Percentiles rank a stretch among this genome's conserved stretches.
These are phyloP conservation scores for Xylaria scruposa DNA, from an alignment of 495 filamentous ascomycete species.

Conservation along the genomic window DNA sequence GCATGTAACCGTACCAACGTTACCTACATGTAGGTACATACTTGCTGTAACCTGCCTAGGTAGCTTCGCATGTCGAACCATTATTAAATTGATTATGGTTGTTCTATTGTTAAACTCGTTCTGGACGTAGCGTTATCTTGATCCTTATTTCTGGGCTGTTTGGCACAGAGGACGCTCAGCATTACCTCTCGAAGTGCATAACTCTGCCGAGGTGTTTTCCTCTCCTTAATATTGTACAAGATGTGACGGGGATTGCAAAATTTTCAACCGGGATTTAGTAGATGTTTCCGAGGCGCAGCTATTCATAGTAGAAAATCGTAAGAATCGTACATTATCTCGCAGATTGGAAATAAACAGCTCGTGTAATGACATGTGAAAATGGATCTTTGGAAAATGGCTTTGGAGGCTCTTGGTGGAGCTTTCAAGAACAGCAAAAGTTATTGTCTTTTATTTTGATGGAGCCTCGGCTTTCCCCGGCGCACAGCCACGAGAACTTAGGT, in stretches of 20 bases:
- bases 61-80: neutral
- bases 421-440: neutral
- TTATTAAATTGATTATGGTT: neutral
- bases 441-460: neutral
- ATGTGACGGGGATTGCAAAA: conserved; percentile 5
- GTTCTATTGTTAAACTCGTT: neutral
- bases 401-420: neutral
- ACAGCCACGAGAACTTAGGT: conserved; percentile 8
- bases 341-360: neutral
- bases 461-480: neutral
- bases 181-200: neutral
- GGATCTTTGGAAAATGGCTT: neutral
- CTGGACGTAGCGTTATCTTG: neutral
- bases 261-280: neutral
- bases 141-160: neutral
- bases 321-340: neutral
- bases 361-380: conserved; percentile 18
- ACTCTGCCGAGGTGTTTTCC: conserved; percentile 7
- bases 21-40: neutral
- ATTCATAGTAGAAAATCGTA: neutral
- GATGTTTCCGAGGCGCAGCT: conserved; percentile 1
- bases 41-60: neutral
- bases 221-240: neutral
- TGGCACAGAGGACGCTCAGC: neutral
- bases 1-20: neutral